Evolutionary conservation across 148 eudicot species (phyloP).

Genomic region (Rheum nobile): DNA sequence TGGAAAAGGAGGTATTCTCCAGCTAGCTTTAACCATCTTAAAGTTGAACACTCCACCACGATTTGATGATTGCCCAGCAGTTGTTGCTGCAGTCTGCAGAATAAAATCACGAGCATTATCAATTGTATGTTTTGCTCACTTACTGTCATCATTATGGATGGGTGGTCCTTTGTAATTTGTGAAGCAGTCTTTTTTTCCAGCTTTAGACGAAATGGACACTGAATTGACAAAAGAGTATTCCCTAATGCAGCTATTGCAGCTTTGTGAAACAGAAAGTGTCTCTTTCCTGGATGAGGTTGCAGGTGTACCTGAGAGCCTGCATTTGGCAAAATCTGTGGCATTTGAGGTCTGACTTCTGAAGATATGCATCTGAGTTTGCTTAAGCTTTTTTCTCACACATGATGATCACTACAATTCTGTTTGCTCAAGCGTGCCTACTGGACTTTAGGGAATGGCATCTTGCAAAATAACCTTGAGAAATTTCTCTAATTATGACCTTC

Average conservation of each 20-base stretch:
- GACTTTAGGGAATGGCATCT: not conserved
- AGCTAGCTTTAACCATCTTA: slow-evolving; percentile 55
- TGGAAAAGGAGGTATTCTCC: slow-evolving; percentile 74
- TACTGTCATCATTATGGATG: not conserved
- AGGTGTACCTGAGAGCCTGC: slow-evolving; percentile 51
- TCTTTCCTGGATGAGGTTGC: slow-evolving; percentile 92
- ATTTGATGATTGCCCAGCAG: slow-evolving; percentile 26
- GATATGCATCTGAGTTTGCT: not conserved
- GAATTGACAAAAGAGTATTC: not conserved
- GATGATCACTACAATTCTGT: not conserved
- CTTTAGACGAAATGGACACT: not conserved
- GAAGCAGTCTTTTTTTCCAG: not conserved
- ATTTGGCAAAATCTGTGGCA: slow-evolving; percentile 72
- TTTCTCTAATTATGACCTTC: not conserved
- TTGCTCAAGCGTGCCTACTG: not conserved
- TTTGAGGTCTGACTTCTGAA: slow-evolving; percentile 47
- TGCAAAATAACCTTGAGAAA: not conserved
- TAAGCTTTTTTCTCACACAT: not conserved
- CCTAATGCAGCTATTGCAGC: slow-evolving; percentile 65
- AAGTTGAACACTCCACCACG: slow-evolving; percentile 33
- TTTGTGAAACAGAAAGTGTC: slow-evolving; percentile 81
- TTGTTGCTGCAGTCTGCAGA: slow-evolving; percentile 63
- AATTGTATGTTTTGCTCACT: slow-evolving; percentile 51
- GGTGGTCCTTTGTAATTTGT: not conserved
- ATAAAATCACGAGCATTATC: slow-evolving; percentile 69